Conservation (phyloP, 331 rosid genomes). For the Pyracantha coccinea region DNA sequence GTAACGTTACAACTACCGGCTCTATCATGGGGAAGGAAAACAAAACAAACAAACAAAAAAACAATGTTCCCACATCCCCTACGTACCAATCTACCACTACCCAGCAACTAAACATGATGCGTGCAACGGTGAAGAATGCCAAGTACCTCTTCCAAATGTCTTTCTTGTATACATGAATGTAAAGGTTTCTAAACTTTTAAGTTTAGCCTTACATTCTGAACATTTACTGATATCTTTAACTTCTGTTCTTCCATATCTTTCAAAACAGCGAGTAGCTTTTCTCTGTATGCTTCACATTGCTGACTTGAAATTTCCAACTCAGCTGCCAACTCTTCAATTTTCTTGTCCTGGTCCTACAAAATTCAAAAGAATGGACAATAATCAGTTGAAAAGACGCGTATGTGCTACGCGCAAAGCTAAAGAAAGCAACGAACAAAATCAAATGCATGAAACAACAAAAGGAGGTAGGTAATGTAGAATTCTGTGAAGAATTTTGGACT, state of each 20-base stretch:
- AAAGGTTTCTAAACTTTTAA: conserved; percentile 9
- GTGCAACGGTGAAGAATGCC: neutral
- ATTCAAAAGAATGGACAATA: neutral
- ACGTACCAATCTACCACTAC: no score
- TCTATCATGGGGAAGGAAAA: no score
- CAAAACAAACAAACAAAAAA: no score
- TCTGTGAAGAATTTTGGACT: neutral
- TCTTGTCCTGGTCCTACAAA: conserved; percentile 31
- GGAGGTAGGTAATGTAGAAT: neutral
- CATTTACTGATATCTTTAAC: conserved; percentile 30
- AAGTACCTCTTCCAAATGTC: neutral
- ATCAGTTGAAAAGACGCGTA: neutral
- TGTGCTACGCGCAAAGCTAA: neutral
- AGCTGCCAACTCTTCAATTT: conserved; percentile 19
- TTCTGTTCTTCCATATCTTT: conserved; percentile 39
- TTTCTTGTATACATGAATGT: neutral
- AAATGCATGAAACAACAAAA: neutral
- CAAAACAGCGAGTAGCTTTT: conserved; percentile 24
- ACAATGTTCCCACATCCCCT: no score
- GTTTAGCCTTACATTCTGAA: conserved; percentile 31
- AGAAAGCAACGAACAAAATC: neutral
- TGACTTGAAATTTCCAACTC: conserved; percentile 26
- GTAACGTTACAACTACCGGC: no score
- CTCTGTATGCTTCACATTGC: conserved; percentile 33
- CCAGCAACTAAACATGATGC: no score